Evolutionary conservation across 305 asterid species (phyloP), one percentile per base, ranked within the genome.

Genomic region (Coffea humblotiana): DNA sequence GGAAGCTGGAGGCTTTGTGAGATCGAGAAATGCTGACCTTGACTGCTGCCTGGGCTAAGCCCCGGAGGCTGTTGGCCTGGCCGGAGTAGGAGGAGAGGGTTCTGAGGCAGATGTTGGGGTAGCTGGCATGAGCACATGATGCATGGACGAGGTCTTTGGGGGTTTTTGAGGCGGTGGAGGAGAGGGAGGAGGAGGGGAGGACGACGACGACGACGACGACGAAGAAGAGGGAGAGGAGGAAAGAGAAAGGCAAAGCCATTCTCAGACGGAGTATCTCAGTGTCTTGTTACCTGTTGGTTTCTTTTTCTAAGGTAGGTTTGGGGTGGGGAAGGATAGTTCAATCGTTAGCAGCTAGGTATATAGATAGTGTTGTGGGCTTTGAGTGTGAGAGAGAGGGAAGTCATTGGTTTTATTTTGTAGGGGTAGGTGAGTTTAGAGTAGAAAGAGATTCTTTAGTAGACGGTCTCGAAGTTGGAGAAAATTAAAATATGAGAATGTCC

Each of bases 101-200:
- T 47, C 90, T 87, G 77, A 92, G 63, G 90, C 99, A 95, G 79
- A 95, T 77, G 75, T 86, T 89, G 1, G 99, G 99, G 91, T 91
- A 95, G 88, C 91, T 93, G 67, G 99, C 99, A 86, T 92, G 95
- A 81, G 85, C 88, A 87, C 99, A 95, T 13, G 97, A 92, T 10
- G 80, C 71, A 16, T 86, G 88, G 56, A 95, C 91, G 2, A 95
- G 88, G 79, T 88, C 92, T 65, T 56, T 56, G 43, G 77, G 12
- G 12, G 75, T 18, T 10, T 66, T 82, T 54, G 49, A 25, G n/a
- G 70, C 23, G 14, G 32, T 15, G 12, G 70, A 1, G 72, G 45
- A 18, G 19, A 47, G 8, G 37, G 40, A 19, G 69, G 72, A 27
- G 18, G 63, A 3, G 37, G 54, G 21, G 29, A 74, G 25, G 4